Base-by-base conservation (phyloP, 805 yeast genomes). In the Cyberlindnera lachancei region DNA sequence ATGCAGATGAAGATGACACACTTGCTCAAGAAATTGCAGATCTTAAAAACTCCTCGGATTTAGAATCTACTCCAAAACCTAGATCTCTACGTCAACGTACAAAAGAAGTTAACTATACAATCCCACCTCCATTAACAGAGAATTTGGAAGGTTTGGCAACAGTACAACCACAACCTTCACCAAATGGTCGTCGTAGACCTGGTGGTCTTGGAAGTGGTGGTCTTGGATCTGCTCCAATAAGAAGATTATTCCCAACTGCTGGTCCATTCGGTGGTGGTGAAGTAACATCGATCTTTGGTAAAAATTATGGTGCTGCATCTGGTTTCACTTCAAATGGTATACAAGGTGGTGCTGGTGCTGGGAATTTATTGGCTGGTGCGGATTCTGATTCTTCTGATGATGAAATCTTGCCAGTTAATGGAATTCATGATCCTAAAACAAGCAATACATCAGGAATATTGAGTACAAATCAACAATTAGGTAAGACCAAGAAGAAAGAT, bases 201-300 rank as follows among this genome's bases (percentile, higher is more conserved):
- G n/a, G n/a, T n/a, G n/a, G n/a, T n/a, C n/a, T n/a, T n/a, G n/a
- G n/a, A n/a, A n/a, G n/a, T n/a, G 21, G 21, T 10, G 10, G 10
- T 19, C 7, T 8, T 19, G 21, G 21, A 33, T 73, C 71, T 27
- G 72, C 68, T 18, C 20, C 31, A 8, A 53, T 81, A 25, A 70
- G 87, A 48, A 70, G 95, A 25, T 60, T 92, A 23, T 88, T 83
- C 50, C 94, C 96, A 6, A 90, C 96, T 0, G 86, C 87, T 12
- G 98, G 98, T 0, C 98, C 98, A 2, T 90, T 90, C 64, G 98
- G 98, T 18, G 98, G 98, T 15, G 79, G 90, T 39, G 96, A 90
- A 52, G 94, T 86, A 1, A 70, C 78, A 7, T 80, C 96, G 0
- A 61, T 90, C 19, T 86, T 87, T 56, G 88, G 92, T 6, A 69